Conservation (phyloP, 441 rosid species). For the Gossypium lobatum region DNA sequence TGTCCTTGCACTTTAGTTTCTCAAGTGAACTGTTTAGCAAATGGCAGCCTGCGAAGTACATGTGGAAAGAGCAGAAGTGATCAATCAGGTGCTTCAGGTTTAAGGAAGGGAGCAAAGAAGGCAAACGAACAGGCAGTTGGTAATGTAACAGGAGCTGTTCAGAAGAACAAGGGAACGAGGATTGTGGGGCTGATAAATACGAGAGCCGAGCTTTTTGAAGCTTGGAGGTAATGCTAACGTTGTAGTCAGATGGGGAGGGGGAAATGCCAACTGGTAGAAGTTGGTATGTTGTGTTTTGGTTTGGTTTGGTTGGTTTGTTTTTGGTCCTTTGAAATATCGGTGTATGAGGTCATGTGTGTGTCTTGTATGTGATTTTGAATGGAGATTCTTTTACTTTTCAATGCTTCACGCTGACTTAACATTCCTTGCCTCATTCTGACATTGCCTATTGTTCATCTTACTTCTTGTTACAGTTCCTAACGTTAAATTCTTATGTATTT, state of each 20-base stretch:
- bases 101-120: constrained; percentile 29
- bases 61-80: constrained; percentile 17
- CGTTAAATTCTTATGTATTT: not conserved
- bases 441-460: not conserved
- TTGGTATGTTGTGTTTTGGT: constrained; percentile 20
- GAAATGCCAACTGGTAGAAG: constrained; percentile 21
- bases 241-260: not conserved
- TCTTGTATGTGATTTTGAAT: constrained; percentile 15
- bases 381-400: constrained; percentile 14
- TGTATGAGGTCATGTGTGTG: constrained; percentile 21
- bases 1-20: constrained; percentile 36
- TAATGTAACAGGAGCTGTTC: constrained; percentile 27
- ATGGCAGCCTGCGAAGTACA: constrained; percentile 18
- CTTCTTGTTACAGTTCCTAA: not conserved
- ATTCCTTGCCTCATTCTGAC: constrained; percentile 20
- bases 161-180: constrained; percentile 39
- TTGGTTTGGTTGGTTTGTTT: not conserved
- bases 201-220: constrained; percentile 62
- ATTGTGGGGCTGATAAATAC: constrained; percentile 49
- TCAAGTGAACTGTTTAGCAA: constrained; percentile 25
- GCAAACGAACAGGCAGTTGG: constrained; percentile 22
- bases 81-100: constrained; percentile 24
- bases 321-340: constrained; percentile 15
- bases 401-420: constrained; percentile 5
- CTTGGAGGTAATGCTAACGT: constrained; percentile 44